phyloP scores from a whole-genome alignment of 2,329 filamentous ascomycete species.

The Tolypocladium ophioglossoides region DNA sequence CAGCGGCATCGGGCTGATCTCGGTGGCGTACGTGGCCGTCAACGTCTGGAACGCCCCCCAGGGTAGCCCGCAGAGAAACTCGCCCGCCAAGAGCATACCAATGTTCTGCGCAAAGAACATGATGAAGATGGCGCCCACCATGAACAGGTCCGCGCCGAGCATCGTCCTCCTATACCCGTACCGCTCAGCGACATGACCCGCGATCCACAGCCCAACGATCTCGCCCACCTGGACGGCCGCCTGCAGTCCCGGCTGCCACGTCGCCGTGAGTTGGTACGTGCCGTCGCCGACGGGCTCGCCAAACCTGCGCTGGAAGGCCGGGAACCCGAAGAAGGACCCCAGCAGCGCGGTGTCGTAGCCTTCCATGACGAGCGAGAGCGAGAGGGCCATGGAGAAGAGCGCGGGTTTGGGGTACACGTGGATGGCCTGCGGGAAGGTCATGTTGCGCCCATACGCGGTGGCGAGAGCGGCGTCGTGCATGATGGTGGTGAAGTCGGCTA shows the following conservation, averaged over 20 bases:
- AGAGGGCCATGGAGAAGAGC: conserved; percentile 23
- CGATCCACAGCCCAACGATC: conserved; percentile 33
- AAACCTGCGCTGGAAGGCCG: conserved; percentile 9
- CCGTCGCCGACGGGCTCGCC: conserved; percentile 13
- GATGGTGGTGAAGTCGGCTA: neutral
- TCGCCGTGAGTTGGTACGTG: conserved; percentile 25
- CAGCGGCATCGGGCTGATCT: conserved; percentile 19
- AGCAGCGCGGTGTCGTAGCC: conserved; percentile 24
- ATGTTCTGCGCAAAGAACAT: conserved; percentile 28
- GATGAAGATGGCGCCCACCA: conserved; percentile 29
- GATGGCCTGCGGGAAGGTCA: conserved; percentile 15
- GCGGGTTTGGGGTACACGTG: conserved; percentile 21
- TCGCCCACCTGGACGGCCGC: conserved; percentile 31
- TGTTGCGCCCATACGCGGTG: conserved; percentile 12
- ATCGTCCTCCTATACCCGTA: conserved; percentile 30
- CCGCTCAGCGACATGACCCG: conserved; percentile 29
- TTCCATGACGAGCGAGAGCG: conserved; percentile 30
- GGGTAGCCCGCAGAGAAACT: conserved; percentile 29
- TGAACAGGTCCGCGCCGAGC: conserved; percentile 22
- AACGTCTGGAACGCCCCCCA: conserved; percentile 29
- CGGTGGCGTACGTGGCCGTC: conserved; percentile 30
- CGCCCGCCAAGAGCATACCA: conserved; percentile 23
- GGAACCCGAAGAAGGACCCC: conserved; percentile 21
- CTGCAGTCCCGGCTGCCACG: conserved; percentile 35
- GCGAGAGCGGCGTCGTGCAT: neutral